phyloP scores from a whole-genome alignment of 306 rosid species.

The Lagenaria siceraria region DNA sequence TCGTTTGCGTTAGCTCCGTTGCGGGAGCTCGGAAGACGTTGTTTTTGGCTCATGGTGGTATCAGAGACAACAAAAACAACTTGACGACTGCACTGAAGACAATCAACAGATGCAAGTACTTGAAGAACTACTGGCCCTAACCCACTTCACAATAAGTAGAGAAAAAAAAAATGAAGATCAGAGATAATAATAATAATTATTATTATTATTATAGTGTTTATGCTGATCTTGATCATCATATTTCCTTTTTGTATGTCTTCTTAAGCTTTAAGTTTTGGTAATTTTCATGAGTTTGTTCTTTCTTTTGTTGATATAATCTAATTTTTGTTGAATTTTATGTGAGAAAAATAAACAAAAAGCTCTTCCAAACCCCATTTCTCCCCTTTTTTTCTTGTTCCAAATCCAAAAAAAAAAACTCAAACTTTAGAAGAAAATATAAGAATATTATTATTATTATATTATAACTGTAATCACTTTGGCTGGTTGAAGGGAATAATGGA shows the following conservation, averaged over 20 bases:
- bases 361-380: not conserved
- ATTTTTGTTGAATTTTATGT: not conserved
- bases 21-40: conserved; percentile 24
- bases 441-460: too few species aligned
- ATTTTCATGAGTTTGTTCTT: not conserved
- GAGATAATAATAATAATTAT: too few species aligned
- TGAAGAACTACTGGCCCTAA: conserved; percentile 66
- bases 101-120: conserved; percentile 17
- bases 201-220: not conserved
- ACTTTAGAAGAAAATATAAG: not conserved
- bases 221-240: not conserved
- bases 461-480: not conserved
- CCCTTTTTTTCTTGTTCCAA: not conserved
- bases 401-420: not conserved
- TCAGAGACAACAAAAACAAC: conserved; percentile 18
- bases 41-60: conserved; percentile 9
- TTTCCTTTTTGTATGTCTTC: not conserved
- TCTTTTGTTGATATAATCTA: conserved; percentile 1
- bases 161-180: not conserved
- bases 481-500: not conserved
- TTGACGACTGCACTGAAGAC: conserved; percentile 10
- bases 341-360: not conserved
- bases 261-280: not conserved
- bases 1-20: not conserved
- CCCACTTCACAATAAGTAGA: conserved; percentile 75